phyloP scores from a whole-genome alignment of 495 filamentous ascomycete species.

The Penicillium antarcticum region DNA sequence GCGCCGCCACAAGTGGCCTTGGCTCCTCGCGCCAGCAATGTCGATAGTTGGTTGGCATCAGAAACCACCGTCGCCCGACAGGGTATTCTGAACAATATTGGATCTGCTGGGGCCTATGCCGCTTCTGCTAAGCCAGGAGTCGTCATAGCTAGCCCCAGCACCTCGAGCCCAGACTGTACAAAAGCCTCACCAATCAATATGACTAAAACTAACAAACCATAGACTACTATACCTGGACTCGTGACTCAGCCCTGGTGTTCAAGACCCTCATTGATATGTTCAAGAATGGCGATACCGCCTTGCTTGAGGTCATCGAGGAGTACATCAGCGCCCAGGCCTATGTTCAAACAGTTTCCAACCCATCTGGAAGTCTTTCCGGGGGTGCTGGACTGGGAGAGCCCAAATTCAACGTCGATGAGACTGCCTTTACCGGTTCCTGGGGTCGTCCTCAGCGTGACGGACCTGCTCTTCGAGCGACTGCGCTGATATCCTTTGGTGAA shows the following conservation, averaged over 20 bases:
- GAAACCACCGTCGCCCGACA: conserved; percentile 50
- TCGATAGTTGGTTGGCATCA: conserved; percentile 50
- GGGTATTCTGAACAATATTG: conserved; percentile 60
- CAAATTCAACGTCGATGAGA: conserved; percentile 54
- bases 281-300: conserved; percentile 48
- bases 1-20: conserved; percentile 15
- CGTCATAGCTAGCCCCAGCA: conserved; percentile 62
- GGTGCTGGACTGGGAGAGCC: conserved; percentile 40
- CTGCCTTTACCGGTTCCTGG: conserved; percentile 62
- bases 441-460: conserved; percentile 72
- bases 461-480: conserved; percentile 64
- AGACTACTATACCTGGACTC: conserved; percentile 66
- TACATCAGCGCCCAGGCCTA: conserved; percentile 57
- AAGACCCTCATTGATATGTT: conserved; percentile 60
- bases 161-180: conserved; percentile 56
- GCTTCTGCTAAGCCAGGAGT: conserved; percentile 47
- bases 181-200: conserved; percentile 40
- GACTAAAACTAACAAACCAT: conserved; percentile 13
- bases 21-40: conserved; percentile 14
- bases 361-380: conserved; percentile 51
- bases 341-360: conserved; percentile 59
- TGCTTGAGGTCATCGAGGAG: conserved; percentile 53
- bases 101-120: conserved; percentile 47
- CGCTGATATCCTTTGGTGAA: conserved; percentile 44
- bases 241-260: conserved; percentile 64